These are phyloP conservation scores for Begonia fuchsioides DNA, from an alignment of 306 rosid species.

Conservation along the genomic window DNA sequence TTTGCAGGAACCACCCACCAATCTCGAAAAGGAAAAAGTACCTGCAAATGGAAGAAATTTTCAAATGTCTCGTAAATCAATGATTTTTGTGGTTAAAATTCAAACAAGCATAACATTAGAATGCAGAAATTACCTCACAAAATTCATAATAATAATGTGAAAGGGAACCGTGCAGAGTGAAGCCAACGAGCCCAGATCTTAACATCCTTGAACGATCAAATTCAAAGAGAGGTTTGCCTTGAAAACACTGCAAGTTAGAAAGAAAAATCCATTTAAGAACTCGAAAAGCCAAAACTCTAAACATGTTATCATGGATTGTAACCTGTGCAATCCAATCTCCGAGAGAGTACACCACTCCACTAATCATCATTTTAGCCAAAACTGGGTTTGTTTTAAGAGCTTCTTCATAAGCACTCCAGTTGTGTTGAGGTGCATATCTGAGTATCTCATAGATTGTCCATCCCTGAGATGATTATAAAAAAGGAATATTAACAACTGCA, in stretches of 20 bases:
- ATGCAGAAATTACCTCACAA: constrained; percentile 52
- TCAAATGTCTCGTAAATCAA: background rate
- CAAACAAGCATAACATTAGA: background rate
- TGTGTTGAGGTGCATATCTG: constrained; percentile 88
- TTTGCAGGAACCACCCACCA: constrained; percentile 99
- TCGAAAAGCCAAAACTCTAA: too few species aligned
- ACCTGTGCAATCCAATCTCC: constrained; percentile 99
- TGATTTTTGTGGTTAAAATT: background rate
- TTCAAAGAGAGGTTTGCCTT: constrained; percentile 89
- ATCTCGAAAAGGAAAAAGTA: constrained; percentile 74
- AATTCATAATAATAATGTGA: constrained; percentile 89
- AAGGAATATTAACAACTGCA: too few species aligned
- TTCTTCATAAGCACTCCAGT: constrained; percentile 94
- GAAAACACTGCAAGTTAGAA: constrained; percentile 55
- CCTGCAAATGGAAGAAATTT: constrained; percentile 25
- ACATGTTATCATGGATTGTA: background rate
- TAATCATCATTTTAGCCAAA: constrained; percentile 89
- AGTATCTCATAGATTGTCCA: constrained; percentile 88
- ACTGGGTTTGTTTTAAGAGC: constrained; percentile 91
- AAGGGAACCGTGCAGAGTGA: constrained; percentile 94
- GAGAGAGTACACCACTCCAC: constrained; percentile 85
- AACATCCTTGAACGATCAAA: constrained; percentile 82
- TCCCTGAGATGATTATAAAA: constrained; percentile 24
- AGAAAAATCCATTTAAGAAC: background rate
- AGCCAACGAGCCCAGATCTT: constrained; percentile 91